Evolutionary conservation across 2,329 filamentous ascomycete species (phyloP).

Genomic region (Colletotrichum sansevieriae): DNA sequence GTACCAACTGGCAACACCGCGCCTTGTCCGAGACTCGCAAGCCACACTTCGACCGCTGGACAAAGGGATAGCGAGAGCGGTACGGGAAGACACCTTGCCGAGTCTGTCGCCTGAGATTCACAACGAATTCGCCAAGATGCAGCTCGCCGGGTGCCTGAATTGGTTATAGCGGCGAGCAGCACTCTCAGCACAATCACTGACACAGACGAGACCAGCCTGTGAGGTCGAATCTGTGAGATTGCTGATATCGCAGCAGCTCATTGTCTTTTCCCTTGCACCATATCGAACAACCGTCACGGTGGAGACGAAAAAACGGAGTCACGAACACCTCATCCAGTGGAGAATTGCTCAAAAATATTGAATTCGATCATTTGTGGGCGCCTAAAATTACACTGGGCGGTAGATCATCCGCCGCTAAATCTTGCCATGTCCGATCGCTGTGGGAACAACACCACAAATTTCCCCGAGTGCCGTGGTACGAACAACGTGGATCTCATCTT

Average conservation of each 20-base stretch:
- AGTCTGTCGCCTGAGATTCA: background rate
- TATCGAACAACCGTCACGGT: background rate
- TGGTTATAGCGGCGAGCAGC: too few relatives aligned
- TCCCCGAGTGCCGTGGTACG: background rate
- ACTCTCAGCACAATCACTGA: too few relatives aligned
- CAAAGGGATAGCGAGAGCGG: background rate
- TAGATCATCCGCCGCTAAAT: conserved; percentile 32
- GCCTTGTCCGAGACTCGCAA: background rate
- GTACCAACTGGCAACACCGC: background rate
- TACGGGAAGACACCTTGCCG: background rate
- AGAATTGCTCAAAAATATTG: background rate
- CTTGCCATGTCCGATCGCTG: conserved; percentile 28
- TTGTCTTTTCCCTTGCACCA: accelerated
- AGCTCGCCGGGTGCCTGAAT: background rate
- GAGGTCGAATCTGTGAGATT: too few relatives aligned
- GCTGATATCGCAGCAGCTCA: background rate
- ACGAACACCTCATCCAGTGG: background rate
- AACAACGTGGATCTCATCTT: conserved; percentile 15
- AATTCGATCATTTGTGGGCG: conserved; percentile 17
- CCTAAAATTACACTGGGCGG: conserved; percentile 36
- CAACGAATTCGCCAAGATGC: conserved; percentile 19
- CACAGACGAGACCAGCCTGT: too few relatives aligned
- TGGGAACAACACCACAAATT: conserved; percentile 12
- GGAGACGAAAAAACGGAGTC: background rate
- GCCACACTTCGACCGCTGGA: conserved; percentile 18